These are phyloP conservation scores for Haematococcus lacustris DNA, from an alignment of 139 green algal genomes.

Conservation along the genomic window DNA sequence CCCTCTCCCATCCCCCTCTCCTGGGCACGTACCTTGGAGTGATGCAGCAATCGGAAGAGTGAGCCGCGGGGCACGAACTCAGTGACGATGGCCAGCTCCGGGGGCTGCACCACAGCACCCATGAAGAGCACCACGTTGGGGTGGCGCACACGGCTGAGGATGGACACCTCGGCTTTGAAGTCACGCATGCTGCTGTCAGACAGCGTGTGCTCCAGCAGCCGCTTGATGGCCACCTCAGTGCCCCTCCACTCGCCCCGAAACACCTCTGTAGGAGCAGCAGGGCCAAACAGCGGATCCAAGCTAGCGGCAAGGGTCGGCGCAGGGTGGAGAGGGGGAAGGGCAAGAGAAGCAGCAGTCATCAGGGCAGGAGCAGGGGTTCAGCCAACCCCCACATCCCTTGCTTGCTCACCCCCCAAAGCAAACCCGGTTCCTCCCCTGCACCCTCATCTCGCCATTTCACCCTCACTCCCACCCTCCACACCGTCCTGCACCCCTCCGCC, in stretches of 20 bases:
- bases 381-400: too few relatives aligned
- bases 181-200: conserved; percentile 24
- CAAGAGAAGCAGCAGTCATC: too few relatives aligned
- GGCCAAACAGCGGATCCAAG: too few relatives aligned
- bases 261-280: conserved; percentile 41
- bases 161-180: conserved; percentile 62
- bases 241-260: conserved; percentile 68
- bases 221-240: conserved; percentile 90
- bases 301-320: too few relatives aligned
- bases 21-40: conserved; percentile 29
- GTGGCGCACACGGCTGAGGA: conserved; percentile 62
- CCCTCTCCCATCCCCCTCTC: too few relatives aligned
- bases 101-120: conserved; percentile 24
- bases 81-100: conserved; percentile 68
- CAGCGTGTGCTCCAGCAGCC: conserved; percentile 68
- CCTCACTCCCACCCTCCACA: too few relatives aligned
- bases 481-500: too few relatives aligned
- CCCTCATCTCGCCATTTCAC: too few relatives aligned
- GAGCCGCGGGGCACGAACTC: conserved; percentile 68
- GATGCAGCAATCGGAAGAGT: conserved; percentile 64
- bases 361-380: too few relatives aligned
- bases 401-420: too few relatives aligned
- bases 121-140: conserved; percentile 81
- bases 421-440: too few relatives aligned
- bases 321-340: too few relatives aligned